Evolutionary conservation across 2,329 filamentous ascomycete genomes (phyloP).

Genomic region (Trichoderma sp.): DNA sequence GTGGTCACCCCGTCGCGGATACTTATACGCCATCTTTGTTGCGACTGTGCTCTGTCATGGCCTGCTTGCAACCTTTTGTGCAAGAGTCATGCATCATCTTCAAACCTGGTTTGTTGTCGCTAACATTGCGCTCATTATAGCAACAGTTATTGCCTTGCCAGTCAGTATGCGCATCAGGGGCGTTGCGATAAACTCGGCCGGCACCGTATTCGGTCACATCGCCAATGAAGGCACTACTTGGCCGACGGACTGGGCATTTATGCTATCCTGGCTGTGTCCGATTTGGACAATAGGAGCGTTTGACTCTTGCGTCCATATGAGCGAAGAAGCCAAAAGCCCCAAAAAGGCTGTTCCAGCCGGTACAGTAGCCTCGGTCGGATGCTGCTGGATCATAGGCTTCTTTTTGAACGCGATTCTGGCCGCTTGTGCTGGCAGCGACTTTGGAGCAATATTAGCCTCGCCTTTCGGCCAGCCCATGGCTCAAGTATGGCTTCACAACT

Average conservation of each 20-base stretch:
- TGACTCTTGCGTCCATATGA: slow-evolving; percentile 15
- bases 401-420: background rate
- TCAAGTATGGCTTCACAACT: background rate
- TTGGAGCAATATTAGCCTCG: background rate
- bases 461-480: slow-evolving; percentile 8
- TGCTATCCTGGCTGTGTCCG: slow-evolving; percentile 10
- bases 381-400: slow-evolving; percentile 14
- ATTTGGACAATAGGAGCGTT: slow-evolving; percentile 16
- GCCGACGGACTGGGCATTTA: slow-evolving; percentile 4
- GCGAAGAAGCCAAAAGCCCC: slow-evolving; percentile 5
- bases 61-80: background rate
- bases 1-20: background rate
- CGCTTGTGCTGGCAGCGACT: background rate
- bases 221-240: background rate
- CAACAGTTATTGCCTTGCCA: background rate
- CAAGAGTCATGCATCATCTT: slow-evolving; percentile 8
- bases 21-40: slow-evolving; percentile 8
- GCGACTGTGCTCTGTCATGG: slow-evolving; percentile 4
- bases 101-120: slow-evolving; percentile 8
- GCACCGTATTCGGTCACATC: background rate
- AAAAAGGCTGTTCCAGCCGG: background rate
- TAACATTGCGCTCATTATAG: slow-evolving; percentile 1
- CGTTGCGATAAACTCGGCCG: background rate
- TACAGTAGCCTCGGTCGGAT: background rate
- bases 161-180: background rate